Evolutionary conservation across 495 filamentous ascomycete genomes (phyloP).

Genomic region (Podospora anserina): DNA sequence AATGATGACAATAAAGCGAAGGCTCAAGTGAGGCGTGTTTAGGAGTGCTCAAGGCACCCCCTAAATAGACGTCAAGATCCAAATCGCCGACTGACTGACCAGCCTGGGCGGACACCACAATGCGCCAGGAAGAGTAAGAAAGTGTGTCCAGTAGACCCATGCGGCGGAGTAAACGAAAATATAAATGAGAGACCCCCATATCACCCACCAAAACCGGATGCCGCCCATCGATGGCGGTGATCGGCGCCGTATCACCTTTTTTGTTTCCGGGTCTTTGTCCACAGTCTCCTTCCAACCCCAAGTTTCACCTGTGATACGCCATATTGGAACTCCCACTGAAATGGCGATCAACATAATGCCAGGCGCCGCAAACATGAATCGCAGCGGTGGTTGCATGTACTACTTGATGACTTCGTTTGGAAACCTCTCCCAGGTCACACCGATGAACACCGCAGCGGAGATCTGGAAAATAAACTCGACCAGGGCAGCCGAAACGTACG

Average conservation of each 20-base stretch:
- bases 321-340: neutral
- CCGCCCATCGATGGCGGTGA: neutral
- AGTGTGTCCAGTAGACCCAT: conserved; percentile 3
- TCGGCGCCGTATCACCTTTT: neutral
- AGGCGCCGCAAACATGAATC: neutral
- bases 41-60: neutral
- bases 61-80: neutral
- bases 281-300: neutral
- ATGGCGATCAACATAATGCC: neutral
- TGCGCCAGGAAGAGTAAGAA: neutral
- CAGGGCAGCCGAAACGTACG: neutral
- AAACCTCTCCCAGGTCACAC: conserved; percentile 5
- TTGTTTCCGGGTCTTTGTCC: neutral
- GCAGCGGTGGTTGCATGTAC: neutral
- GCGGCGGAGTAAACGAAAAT: neutral
- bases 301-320: neutral
- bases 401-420: conserved; percentile 4
- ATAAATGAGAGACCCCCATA: neutral
- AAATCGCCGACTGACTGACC: neutral
- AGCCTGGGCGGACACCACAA: conserved; percentile 7
- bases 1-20: neutral
- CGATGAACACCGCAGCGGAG: neutral
- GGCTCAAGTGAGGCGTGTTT: neutral
- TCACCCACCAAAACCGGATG: neutral
- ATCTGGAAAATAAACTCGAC: conserved; percentile 1